A percentile compares a stretch with the other conserved stretches of the same genome.
Conservation (phyloP, 306 rosid species). For the Glycine latifolia region DNA sequence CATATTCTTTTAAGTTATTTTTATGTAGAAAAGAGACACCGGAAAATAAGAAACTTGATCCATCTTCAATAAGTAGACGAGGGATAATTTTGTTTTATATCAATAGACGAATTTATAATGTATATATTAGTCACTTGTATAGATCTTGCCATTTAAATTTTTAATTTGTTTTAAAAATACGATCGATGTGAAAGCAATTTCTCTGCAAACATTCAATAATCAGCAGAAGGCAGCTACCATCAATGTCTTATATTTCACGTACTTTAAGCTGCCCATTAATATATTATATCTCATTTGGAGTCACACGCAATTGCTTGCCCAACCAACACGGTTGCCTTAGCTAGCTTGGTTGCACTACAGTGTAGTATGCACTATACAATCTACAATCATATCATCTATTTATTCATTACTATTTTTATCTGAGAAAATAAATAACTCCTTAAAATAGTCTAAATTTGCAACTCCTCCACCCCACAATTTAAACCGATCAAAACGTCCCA, state of each 20-base stretch:
- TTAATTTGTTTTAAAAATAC: too few relatives aligned
- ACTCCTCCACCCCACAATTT: not conserved
- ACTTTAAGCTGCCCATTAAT: not conserved
- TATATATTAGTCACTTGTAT: too few relatives aligned
- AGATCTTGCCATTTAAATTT: too few relatives aligned
- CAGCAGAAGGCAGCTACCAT: not conserved
- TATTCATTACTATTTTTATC: not conserved
- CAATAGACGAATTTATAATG: not conserved
- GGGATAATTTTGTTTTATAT: too few relatives aligned
- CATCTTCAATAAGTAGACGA: too few relatives aligned
- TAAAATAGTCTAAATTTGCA: not conserved
- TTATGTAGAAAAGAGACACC: too few relatives aligned
- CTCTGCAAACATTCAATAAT: slow-evolving; percentile 25
- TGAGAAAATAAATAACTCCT: too few relatives aligned
- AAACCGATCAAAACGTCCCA: not conserved
- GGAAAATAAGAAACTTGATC: too few relatives aligned
- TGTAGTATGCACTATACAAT: not conserved
- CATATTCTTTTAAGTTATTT: too few relatives aligned
- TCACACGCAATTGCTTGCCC: slow-evolving; percentile 11
- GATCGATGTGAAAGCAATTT: not conserved
- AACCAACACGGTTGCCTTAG: not conserved
- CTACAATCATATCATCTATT: not conserved
- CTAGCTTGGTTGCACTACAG: not conserved
- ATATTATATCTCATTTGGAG: not conserved
- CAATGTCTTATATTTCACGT: not conserved